These are phyloP conservation scores for Pinus tabuliformis DNA, from an alignment of 75 land plant species.

Conservation along the genomic window DNA sequence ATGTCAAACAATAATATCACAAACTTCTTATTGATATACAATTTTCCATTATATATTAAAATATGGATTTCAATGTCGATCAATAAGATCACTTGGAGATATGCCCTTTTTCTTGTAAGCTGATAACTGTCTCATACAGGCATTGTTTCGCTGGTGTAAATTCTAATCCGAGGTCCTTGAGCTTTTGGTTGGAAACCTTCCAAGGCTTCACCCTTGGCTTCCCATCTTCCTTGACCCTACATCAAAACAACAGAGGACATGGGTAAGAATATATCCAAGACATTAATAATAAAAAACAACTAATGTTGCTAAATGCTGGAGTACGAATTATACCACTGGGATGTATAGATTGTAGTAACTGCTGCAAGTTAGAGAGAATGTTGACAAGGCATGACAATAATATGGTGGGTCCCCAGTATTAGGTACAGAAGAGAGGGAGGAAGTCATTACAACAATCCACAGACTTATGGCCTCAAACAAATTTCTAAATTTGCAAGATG, in stretches of 20 bases:
- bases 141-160: constrained; percentile 52
- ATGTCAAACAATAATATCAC: too few species aligned
- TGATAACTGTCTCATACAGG: constrained; percentile 44
- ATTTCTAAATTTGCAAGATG: too few species aligned
- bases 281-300: too few species aligned
- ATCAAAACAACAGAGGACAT: neutral
- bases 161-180: constrained; percentile 43
- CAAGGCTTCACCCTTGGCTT: constrained; percentile 40
- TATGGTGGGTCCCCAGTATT: too few species aligned
- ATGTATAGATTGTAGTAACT: too few species aligned
- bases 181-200: constrained; percentile 38
- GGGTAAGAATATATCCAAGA: too few species aligned
- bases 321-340: too few species aligned
- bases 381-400: neutral
- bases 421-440: neutral
- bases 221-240: constrained; percentile 50
- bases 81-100: constrained; percentile 9
- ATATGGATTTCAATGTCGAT: neutral
- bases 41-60: neutral
- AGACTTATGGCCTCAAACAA: too few species aligned
- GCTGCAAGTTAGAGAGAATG: too few species aligned
- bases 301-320: too few species aligned
- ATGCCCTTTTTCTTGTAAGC: constrained; percentile 51
- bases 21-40: too few species aligned
- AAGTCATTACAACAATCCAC: too few species aligned